Evolutionary conservation across 75 land plant species (phyloP), one percentile per base, ranked within the genome.

Genomic region (Ceratopteris richardii): DNA sequence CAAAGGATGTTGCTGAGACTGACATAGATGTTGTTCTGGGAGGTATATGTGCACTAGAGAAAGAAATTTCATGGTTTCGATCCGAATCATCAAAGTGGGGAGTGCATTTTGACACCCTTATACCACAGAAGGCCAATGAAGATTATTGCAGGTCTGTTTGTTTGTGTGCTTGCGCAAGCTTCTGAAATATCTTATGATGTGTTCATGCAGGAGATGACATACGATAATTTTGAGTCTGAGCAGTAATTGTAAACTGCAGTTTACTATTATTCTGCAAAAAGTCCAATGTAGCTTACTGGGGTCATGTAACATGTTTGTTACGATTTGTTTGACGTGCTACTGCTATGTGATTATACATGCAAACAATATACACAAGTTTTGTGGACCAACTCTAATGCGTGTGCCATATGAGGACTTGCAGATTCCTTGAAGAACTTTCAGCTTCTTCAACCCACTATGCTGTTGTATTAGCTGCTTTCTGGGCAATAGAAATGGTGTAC

Each of bases 401-500:
- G n/a, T n/a, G n/a, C n/a, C n/a, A n/a, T n/a, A n/a, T n/a, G 18
- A 12, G 31, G 17, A 12, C 19, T 68, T 24, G 31, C 80, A 90
- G 96, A 29, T 90, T 87, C 52, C 58, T 90, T 42, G 82, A 79
- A 54, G 80, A 68, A 56, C 56, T 90, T 30, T 71, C 62, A 59
- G 81, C 74, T 22, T 33, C 37, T 33, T 33, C 37, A 4, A 77
- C 72, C 2, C 74, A 72, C 17, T 85, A 78, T 58, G 66, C 84
- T 1, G 82, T 82, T 25, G 76, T 77, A 29, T 61, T 85, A 11
- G 67, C 82, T 9, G 83, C 95, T 1, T 68, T 91, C 56, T 88
- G 95, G 95, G 75, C 83, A 25, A 88, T 91, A 29, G 97, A 91
- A 62, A 47, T 81, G 47, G 89, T 91, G 17, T 91, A 91, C 61